Evolutionary conservation across 768 basidiomycete genomes (phyloP).

Genomic region (Tulasnella sp.): DNA sequence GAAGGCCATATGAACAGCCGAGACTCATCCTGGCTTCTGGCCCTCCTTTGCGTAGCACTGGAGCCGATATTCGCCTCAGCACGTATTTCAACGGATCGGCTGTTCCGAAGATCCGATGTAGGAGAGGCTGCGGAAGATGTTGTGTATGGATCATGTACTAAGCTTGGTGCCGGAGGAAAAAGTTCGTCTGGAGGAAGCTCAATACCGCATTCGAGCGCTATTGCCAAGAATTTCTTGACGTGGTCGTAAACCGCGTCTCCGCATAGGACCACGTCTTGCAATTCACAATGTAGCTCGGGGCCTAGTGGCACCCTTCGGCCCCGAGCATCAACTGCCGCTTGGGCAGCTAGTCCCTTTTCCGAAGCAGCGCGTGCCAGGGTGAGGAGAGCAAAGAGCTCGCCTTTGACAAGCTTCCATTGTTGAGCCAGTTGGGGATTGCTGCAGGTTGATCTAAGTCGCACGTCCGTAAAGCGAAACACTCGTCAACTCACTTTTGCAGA

Average conservation of each 20-base stretch:
- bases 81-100: neutral
- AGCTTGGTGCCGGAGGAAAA: slow-evolving; percentile 24
- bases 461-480: neutral
- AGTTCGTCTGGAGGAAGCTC: slow-evolving; percentile 39
- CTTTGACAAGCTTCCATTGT: slow-evolving; percentile 81
- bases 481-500: slow-evolving; percentile 53
- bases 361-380: slow-evolving; percentile 58
- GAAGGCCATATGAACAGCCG: neutral
- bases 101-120: too few species aligned
- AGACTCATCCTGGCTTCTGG: neutral
- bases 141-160: neutral
- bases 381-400: slow-evolving; percentile 79
- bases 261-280: slow-evolving; percentile 76
- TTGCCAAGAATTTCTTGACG: slow-evolving; percentile 71
- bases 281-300: slow-evolving; percentile 47
- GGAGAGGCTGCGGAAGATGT: neutral
- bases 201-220: slow-evolving; percentile 46
- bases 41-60: neutral
- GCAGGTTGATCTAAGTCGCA: neutral
- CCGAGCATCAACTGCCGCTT: slow-evolving; percentile 51
- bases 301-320: slow-evolving; percentile 44
- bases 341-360: slow-evolving; percentile 44
- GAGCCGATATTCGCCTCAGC: neutral
- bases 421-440: slow-evolving; percentile 62
- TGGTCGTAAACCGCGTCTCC: slow-evolving; percentile 80